phyloP scores from a whole-genome alignment of 106 monocot species.

The Ottelia alismoides region DNA sequence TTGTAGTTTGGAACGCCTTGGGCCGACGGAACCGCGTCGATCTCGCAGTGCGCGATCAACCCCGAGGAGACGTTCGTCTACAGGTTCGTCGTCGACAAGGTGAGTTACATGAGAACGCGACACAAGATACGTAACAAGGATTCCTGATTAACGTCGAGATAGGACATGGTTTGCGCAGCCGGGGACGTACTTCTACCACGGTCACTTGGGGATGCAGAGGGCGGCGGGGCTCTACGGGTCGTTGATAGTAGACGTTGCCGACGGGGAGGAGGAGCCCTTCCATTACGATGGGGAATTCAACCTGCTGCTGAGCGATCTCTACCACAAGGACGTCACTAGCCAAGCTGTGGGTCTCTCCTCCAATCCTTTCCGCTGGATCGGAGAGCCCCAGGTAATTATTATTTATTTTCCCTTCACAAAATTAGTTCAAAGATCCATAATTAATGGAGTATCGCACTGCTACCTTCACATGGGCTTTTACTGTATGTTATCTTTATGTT shows the following conservation, averaged over 20 bases:
- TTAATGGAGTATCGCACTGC: too few species aligned
- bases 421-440: too few species aligned
- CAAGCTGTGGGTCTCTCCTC: slow-evolving; percentile 59
- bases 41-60: slow-evolving; percentile 54
- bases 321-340: slow-evolving; percentile 31
- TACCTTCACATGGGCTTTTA: too few species aligned
- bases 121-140: too few species aligned
- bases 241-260: slow-evolving; percentile 49
- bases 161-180: slow-evolving; percentile 36
- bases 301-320: slow-evolving; percentile 74
- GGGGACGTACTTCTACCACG: slow-evolving; percentile 84
- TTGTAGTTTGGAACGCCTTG: slow-evolving; percentile 61
- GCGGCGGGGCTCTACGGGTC: slow-evolving; percentile 76
- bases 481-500: too few species aligned
- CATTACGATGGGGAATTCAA: slow-evolving; percentile 57
- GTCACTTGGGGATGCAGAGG: slow-evolving; percentile 91
- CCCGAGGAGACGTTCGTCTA: slow-evolving; percentile 48
- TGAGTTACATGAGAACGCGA: too few species aligned
- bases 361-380: slow-evolving; percentile 71
- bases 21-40: slow-evolving; percentile 51
- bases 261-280: slow-evolving; percentile 55
- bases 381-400: slow-evolving; percentile 86
- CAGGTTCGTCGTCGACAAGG: slow-evolving; percentile 47
- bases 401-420: too few species aligned
- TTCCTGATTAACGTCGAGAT: too few species aligned